A percentile compares a stretch with the other conserved stretches of the same genome.
Conservation (phyloP, 2,329 filamentous ascomycete genomes). For the Colletotrichum tofieldiae region DNA sequence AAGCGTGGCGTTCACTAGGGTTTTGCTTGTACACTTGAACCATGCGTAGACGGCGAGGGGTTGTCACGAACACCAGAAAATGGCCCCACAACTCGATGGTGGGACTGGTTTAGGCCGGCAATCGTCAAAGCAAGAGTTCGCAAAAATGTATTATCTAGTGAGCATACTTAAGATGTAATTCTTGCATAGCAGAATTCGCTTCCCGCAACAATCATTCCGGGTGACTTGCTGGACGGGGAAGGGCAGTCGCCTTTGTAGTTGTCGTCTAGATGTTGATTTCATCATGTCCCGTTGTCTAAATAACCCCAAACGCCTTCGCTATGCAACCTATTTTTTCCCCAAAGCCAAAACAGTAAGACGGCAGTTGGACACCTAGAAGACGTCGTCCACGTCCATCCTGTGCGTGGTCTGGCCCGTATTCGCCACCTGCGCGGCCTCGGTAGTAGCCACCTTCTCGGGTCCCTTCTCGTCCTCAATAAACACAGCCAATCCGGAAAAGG, state of each 20-base stretch:
- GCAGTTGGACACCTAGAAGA: constrained; percentile 21
- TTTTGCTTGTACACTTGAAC: constrained; percentile 40
- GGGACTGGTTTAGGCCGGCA: constrained; percentile 5
- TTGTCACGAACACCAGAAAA: constrained; percentile 32
- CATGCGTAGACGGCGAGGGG: constrained; percentile 47
- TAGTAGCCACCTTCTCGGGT: constrained; percentile 53
- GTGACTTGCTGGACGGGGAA: neutral
- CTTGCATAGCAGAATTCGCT: constrained; percentile 27
- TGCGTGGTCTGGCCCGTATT: constrained; percentile 49
- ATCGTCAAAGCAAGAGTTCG: constrained; percentile 18
- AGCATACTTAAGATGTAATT: constrained; percentile 42
- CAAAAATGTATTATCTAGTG: constrained; percentile 42
- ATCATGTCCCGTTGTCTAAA: neutral
- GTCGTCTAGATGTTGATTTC: neutral
- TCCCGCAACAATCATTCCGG: neutral
- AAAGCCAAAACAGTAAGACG: constrained; percentile 18
- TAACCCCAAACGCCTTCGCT: constrained; percentile 50
- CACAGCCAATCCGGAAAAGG: constrained; percentile 90
- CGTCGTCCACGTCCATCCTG: constrained; percentile 66
- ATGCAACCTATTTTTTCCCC: constrained; percentile 38
- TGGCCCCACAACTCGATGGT: neutral
- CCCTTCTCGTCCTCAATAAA: constrained; percentile 85
- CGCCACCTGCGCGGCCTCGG: constrained; percentile 55
- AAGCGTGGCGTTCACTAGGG: constrained; percentile 53
- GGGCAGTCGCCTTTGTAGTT: neutral